Percentiles rank a stretch among this genome's conserved stretches.
Evolutionary conservation across 1,284 basidiomycete species (phyloP).

Genomic region (Cutaneotrichosporon sp.): DNA sequence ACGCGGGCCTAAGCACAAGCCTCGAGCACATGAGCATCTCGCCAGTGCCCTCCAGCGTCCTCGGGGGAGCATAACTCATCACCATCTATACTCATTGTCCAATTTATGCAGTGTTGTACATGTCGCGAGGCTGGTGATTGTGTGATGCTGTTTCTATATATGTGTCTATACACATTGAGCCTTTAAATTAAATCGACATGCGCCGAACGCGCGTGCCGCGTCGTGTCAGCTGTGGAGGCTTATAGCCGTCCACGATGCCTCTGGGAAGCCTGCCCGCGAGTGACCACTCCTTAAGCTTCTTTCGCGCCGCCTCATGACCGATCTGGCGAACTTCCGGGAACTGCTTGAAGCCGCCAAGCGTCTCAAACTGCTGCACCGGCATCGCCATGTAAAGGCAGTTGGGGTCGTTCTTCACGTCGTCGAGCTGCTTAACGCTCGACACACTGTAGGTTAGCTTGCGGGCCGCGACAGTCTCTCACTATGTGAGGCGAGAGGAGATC

Average conservation of each 20-base stretch:
- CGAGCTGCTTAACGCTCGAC: conserved; percentile 89
- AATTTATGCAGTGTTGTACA: conserved; percentile 21
- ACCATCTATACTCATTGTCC: neutral
- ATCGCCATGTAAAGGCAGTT: conserved; percentile 90
- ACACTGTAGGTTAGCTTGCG: conserved; percentile 62
- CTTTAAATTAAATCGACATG: conserved; percentile 22
- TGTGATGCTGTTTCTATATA: neutral
- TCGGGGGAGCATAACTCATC: conserved; percentile 2
- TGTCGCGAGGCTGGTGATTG: neutral
- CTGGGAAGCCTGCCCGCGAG: conserved; percentile 76
- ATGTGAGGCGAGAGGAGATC: conserved; percentile 91
- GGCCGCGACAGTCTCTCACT: conserved; percentile 60
- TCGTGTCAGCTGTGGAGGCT: conserved; percentile 34
- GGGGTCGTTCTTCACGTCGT: conserved; percentile 85
- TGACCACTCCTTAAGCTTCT: conserved; percentile 74
- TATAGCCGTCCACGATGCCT: conserved; percentile 58
- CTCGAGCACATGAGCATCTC: conserved; percentile 51
- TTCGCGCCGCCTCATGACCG: conserved; percentile 74
- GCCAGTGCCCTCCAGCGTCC: conserved; percentile 21
- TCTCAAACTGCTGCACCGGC: conserved; percentile 67
- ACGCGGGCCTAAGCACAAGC: conserved; percentile 40
- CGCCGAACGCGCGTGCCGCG: conserved; percentile 42
- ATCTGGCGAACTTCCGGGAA: conserved; percentile 65
- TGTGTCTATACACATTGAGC: neutral
- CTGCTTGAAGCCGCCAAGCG: conserved; percentile 52